Evolutionary conservation across 106 monocot genomes (phyloP), one percentile per base, ranked within the genome.

Genomic region (Chionographis japonica): DNA sequence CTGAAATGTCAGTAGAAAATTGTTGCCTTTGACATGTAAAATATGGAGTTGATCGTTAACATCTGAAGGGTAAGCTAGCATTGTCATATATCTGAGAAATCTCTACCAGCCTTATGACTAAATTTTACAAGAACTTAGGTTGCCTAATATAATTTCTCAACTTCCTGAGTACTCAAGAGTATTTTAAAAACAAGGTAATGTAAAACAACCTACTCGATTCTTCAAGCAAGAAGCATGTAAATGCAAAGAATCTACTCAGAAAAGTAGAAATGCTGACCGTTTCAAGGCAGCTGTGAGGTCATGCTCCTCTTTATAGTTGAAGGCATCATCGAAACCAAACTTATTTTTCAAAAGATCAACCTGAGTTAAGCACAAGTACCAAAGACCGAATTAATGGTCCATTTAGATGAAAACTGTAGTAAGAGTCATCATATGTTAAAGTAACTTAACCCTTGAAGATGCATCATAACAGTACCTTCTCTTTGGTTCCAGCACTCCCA

Each of bases 401-500:
- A 5, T 46, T 46, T 46, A 46, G 5, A 46, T 46, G 46, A 0
- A 46, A 6, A 46, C 46, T 46, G 9, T 4, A 54, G n/a, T 54
- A 54, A 2, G 4, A n/a, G 13, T n/a, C 14, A n/a, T 54, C n/a
- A 27, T 27, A 27, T 27, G 27, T 27, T 5, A 4, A 14, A 15
- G 13, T n/a, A 54, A 15, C 13, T 4, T 5, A 15, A 59, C 6
- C 9, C 16, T 27, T 37, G 13, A 5, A 36, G n/a, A 5, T 13
- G 1, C 4, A 4, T n/a, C 20, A 54, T 53, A 40, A 46, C 37
- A 9, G 53, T 58, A 82, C 86, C 78, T 86, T 86, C 58, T 82
- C 82, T 53, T 82, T 62, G 13, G 76, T 67, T 7, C 87, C 87
- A 60, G 83, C 82, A 72, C 87, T 82, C 43, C 87, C 87, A 54